phyloP scores from a whole-genome alignment of 257 asterid genomes.

The Handroanthus guayacan region DNA sequence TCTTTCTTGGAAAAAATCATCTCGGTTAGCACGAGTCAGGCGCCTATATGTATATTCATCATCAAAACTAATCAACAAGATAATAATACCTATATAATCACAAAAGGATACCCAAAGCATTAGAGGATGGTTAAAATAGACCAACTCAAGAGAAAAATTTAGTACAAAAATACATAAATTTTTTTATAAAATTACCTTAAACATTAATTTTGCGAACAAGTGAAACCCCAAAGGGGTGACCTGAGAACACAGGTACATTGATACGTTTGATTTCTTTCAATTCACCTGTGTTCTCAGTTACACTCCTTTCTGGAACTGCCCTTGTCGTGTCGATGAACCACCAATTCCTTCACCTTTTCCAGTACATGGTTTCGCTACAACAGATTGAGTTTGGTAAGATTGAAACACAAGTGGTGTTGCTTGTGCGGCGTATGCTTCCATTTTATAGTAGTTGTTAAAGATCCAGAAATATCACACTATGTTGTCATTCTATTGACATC shows the following conservation, averaged over 20 bases:
- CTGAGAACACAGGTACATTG: conserved; percentile 60
- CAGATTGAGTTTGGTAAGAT: too few relatives aligned
- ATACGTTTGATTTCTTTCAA: background rate
- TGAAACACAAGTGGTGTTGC: background rate
- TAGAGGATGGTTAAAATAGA: too few relatives aligned
- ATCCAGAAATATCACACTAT: conserved; percentile 5
- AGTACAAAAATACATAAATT: too few relatives aligned
- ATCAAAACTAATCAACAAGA: too few relatives aligned
- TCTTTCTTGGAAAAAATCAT: too few relatives aligned
- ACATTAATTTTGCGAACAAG: background rate
- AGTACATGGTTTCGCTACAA: too few relatives aligned
- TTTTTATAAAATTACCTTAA: background rate
- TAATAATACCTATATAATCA: too few relatives aligned
- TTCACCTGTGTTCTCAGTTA: conserved; percentile 53
- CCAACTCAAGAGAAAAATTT: too few relatives aligned
- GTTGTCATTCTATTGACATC: conserved; percentile 53
- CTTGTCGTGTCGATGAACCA: conserved; percentile 11
- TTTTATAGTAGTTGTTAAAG: conserved; percentile 16
- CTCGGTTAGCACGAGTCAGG: too few relatives aligned
- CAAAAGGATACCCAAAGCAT: too few relatives aligned
- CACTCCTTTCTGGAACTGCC: conserved; percentile 49
- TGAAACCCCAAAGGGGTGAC: conserved; percentile 57
- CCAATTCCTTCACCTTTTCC: background rate
- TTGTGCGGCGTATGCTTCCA: background rate
- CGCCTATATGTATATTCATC: too few relatives aligned